A percentile compares a stretch with the other conserved stretches of the same genome.
These are phyloP conservation scores for Aschersonia sp. DNA, from an alignment of 2,329 filamentous ascomycete species.

Conservation along the genomic window DNA sequence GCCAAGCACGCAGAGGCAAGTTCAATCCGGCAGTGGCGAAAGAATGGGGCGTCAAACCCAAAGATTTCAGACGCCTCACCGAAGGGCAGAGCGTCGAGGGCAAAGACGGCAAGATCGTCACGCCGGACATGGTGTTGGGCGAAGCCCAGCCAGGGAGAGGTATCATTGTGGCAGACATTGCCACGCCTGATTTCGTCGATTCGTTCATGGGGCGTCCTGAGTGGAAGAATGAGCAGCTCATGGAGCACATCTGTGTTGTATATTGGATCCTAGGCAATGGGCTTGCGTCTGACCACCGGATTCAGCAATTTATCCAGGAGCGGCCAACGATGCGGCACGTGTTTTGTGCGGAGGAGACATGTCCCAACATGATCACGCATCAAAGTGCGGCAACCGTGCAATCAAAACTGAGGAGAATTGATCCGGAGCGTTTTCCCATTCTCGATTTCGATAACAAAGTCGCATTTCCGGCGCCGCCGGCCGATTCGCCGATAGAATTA, in stretches of 20 bases:
- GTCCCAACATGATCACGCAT: slow-evolving; percentile 61
- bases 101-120: slow-evolving; percentile 53
- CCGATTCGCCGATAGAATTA: slow-evolving; percentile 16
- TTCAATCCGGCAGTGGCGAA: slow-evolving; percentile 56
- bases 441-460: slow-evolving; percentile 47
- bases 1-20: slow-evolving; percentile 62
- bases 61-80: slow-evolving; percentile 45
- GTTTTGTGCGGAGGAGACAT: slow-evolving; percentile 60
- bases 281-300: slow-evolving; percentile 43
- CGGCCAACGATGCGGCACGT: slow-evolving; percentile 54
- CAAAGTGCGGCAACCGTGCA: slow-evolving; percentile 51
- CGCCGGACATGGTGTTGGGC: slow-evolving; percentile 75
- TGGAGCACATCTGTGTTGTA: slow-evolving; percentile 51
- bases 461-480: slow-evolving; percentile 8
- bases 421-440: slow-evolving; percentile 57
- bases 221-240: slow-evolving; percentile 50
- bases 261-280: slow-evolving; percentile 71
- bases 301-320: slow-evolving; percentile 56
- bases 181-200: slow-evolving; percentile 54
- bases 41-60: slow-evolving; percentile 45
- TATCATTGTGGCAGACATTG: slow-evolving; percentile 68
- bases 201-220: slow-evolving; percentile 57
- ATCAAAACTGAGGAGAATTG: slow-evolving; percentile 56
- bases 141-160: slow-evolving; percentile 52
- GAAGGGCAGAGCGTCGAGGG: slow-evolving; percentile 48